A percentile compares a stretch with the other conserved stretches of the same genome.
Evolutionary conservation across 2,329 filamentous ascomycete genomes (phyloP).

Genomic region (Beauveria bassiana): DNA sequence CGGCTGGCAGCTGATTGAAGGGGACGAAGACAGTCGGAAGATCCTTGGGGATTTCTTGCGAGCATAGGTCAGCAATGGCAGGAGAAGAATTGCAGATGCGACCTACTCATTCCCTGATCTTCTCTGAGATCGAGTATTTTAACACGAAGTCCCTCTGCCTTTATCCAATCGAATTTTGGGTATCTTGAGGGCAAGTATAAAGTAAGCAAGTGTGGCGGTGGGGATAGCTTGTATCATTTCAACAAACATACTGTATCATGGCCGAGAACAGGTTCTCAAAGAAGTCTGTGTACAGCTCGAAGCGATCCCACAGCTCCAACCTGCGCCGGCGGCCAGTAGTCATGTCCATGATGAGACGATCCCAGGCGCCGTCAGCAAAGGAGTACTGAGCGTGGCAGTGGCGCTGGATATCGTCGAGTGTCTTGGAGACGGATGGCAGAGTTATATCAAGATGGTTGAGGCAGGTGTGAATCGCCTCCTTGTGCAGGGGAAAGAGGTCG

Average conservation of each 20-base stretch:
- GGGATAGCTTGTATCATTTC: background rate
- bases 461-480: background rate
- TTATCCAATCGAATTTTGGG: conserved; percentile 47
- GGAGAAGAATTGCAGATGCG: background rate
- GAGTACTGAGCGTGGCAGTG: background rate
- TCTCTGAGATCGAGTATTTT: conserved; percentile 45
- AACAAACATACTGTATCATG: background rate
- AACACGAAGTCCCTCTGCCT: conserved; percentile 40
- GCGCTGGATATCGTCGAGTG: background rate
- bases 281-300: conserved; percentile 1
- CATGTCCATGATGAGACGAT: background rate
- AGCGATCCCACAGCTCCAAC: background rate
- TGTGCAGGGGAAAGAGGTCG: conserved; percentile 7
- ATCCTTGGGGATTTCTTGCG: background rate
- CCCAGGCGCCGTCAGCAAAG: background rate
- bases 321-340: background rate
- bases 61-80: background rate
- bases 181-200: background rate
- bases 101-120: conserved; percentile 45
- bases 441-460: conserved; percentile 7
- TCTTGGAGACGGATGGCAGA: background rate
- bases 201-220: conserved; percentile 25
- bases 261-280: background rate
- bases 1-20: conserved; percentile 1
- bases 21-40: background rate